These are phyloP conservation scores for Hordeum pubiflorum DNA, from an alignment of 202 grass and related monocot species.

Conservation along the genomic window DNA sequence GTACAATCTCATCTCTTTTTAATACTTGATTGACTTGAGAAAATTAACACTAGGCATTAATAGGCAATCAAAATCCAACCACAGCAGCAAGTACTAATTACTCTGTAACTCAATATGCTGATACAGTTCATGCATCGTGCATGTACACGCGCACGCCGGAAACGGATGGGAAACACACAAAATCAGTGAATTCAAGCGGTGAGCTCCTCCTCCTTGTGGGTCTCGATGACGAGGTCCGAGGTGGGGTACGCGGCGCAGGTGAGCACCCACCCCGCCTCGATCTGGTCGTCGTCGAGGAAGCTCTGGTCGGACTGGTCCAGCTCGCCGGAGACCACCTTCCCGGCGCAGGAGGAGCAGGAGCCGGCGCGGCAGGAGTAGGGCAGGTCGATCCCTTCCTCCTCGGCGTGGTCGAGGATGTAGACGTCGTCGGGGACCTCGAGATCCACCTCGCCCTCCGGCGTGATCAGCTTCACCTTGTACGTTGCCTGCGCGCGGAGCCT, in stretches of 20 bases:
- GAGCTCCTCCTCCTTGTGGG: slow-evolving; percentile 79
- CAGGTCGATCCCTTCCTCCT: slow-evolving; percentile 61
- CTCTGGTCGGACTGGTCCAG: slow-evolving; percentile 69
- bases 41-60: background rate
- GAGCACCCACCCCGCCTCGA: slow-evolving; percentile 43
- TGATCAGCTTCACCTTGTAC: slow-evolving; percentile 74
- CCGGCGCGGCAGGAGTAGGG: slow-evolving; percentile 85
- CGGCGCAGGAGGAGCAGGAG: slow-evolving; percentile 73
- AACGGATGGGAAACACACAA: background rate
- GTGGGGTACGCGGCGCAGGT: slow-evolving; percentile 64
- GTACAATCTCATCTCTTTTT: no score
- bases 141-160: background rate
- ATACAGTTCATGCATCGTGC: background rate
- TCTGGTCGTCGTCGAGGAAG: slow-evolving; percentile 76
- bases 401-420: slow-evolving; percentile 69
- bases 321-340: slow-evolving; percentile 45
- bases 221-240: slow-evolving; percentile 73
- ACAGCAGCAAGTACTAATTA: background rate
- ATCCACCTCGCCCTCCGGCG: slow-evolving; percentile 46
- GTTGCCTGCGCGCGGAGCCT: slow-evolving; percentile 35
- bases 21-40: background rate
- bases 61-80: background rate
- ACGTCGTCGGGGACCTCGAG: slow-evolving; percentile 55
- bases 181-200: background rate
- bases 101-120: background rate